Conservation (phyloP, 345 rosid species). For the Aethionema arabicum region DNA sequence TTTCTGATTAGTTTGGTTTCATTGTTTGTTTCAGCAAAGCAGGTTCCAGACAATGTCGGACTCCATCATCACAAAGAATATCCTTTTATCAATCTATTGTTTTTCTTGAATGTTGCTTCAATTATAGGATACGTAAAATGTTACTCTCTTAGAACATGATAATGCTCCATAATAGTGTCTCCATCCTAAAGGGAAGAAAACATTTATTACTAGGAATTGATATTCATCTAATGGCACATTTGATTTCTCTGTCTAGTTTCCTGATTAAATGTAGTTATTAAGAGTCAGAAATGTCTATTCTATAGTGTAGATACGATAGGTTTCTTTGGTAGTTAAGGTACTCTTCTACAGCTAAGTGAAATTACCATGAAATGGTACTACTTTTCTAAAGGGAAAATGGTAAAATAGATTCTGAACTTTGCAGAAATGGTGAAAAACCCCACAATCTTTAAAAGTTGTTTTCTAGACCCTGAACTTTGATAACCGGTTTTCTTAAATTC, state of each 20-base stretch:
- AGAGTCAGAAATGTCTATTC: background rate
- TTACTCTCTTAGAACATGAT: background rate
- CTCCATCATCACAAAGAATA: constrained; percentile 85
- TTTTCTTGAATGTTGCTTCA: constrained; percentile 6
- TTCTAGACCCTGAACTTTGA: too few species aligned
- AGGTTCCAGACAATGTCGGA: constrained; percentile 94
- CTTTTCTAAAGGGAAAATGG: too few species aligned
- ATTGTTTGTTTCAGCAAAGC: constrained; percentile 62
- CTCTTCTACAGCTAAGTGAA: too few species aligned
- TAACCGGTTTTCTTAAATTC: too few species aligned
- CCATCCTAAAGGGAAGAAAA: background rate
- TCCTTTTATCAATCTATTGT: constrained; percentile 50
- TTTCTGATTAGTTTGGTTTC: constrained; percentile 11
- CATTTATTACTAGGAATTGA: background rate
- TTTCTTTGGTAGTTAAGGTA: too few species aligned
- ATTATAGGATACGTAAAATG: background rate
- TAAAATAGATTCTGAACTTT: too few species aligned
- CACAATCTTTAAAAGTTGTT: too few species aligned
- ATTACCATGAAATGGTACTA: too few species aligned
- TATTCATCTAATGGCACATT: background rate
- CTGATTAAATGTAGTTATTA: constrained; percentile 1
- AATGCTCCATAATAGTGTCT: constrained; percentile 1
- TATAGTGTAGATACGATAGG: background rate
- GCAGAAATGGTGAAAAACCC: too few species aligned
- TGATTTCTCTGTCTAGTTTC: background rate